phyloP scores from a whole-genome alignment of 805 yeast genomes.

The Wickerhamiella dianesei region DNA sequence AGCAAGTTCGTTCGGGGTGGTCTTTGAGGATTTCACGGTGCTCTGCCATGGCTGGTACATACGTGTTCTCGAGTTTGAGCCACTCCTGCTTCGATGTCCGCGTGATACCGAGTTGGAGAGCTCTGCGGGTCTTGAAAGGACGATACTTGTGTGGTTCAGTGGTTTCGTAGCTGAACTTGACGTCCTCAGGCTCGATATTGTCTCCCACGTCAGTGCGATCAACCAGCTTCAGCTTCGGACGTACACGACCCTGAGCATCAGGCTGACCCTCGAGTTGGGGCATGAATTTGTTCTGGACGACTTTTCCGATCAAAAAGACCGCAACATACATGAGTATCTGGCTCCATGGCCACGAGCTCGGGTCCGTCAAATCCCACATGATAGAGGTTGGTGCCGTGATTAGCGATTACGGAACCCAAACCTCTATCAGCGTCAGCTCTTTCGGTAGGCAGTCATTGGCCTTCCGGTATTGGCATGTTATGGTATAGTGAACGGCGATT shows the following conservation, averaged over 20 bases:
- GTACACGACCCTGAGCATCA: neutral
- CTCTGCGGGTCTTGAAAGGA: constrained; percentile 49
- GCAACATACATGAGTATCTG: neutral
- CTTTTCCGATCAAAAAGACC: neutral
- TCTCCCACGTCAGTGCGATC: neutral
- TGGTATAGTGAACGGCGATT: no score
- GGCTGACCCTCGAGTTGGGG: neutral
- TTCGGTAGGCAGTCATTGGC: no score
- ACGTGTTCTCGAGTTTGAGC: constrained; percentile 43
- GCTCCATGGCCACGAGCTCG: neutral
- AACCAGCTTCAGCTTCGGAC: neutral
- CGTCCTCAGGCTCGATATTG: constrained; percentile 6
- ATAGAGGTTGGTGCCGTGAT: neutral
- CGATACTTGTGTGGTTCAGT: constrained; percentile 25
- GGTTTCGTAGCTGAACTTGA: constrained; percentile 7
- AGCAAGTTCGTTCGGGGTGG: constrained; percentile 6
- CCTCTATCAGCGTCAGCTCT: neutral
- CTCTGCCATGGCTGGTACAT: constrained; percentile 26
- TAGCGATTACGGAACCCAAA: neutral
- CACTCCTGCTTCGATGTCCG: constrained; percentile 38
- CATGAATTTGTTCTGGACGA: neutral
- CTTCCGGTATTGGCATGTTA: no score
- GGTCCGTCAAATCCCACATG: neutral
- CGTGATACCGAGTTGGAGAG: constrained; percentile 49
- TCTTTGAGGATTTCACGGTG: constrained; percentile 7